Evolutionary conservation across 1,284 basidiomycete genomes (phyloP).

Genomic region (Phlebopus sp.): DNA sequence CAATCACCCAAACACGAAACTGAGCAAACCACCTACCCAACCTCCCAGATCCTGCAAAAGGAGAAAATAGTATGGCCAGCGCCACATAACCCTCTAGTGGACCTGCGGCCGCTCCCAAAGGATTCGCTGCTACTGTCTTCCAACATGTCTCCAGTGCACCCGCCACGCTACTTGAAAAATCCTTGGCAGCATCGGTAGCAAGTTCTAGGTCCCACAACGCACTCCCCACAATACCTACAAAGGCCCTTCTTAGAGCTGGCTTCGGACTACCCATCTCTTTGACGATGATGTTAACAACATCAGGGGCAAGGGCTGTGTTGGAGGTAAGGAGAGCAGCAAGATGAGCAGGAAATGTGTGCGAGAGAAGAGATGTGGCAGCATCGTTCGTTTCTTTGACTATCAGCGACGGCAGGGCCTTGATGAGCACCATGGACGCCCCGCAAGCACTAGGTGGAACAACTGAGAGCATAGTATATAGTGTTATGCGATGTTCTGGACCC

Average conservation of each 20-base stretch:
- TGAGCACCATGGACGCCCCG: slow-evolving; percentile 50
- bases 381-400: slow-evolving; percentile 82
- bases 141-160: slow-evolving; percentile 68
- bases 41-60: slow-evolving; percentile 46
- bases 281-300: slow-evolving; percentile 48
- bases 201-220: slow-evolving; percentile 41
- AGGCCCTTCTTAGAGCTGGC: slow-evolving; percentile 47
- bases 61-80: slow-evolving; percentile 65
- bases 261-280: slow-evolving; percentile 70
- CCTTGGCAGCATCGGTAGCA: slow-evolving; percentile 36
- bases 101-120: slow-evolving; percentile 55
- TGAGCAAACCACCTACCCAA: slow-evolving; percentile 45
- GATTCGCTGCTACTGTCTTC: slow-evolving; percentile 62
- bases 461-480: slow-evolving; percentile 76
- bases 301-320: slow-evolving; percentile 37
- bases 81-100: slow-evolving; percentile 85
- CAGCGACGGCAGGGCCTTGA: slow-evolving; percentile 56
- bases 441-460: slow-evolving; percentile 47
- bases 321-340: slow-evolving; percentile 50
- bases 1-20: slow-evolving; percentile 10
- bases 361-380: slow-evolving; percentile 53
- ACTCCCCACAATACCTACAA: slow-evolving; percentile 51
- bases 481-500: slow-evolving; percentile 82
- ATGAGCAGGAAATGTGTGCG: slow-evolving; percentile 56
- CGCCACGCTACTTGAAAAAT: slow-evolving; percentile 53